phyloP scores from a whole-genome alignment of 345 rosid species.

The Acer campestre region DNA sequence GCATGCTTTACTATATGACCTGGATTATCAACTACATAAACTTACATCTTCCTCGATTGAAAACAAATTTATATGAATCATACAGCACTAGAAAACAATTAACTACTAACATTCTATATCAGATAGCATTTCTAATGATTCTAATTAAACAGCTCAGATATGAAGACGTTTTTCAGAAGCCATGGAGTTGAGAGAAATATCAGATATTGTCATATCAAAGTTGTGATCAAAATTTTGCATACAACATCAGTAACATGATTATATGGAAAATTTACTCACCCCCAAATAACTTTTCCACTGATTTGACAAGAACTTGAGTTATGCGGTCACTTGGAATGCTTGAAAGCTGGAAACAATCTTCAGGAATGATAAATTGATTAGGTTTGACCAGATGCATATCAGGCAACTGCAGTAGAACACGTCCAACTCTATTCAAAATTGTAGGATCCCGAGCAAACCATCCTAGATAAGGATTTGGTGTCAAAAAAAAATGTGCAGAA shows the following conservation, averaged over 20 bases:
- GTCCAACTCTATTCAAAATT: constrained; percentile 66
- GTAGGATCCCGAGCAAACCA: constrained; percentile 89
- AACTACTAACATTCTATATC: background rate
- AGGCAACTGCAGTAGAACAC: constrained; percentile 55
- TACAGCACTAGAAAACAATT: background rate
- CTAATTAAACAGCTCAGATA: background rate
- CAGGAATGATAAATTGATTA: constrained; percentile 56
- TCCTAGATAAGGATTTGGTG: constrained; percentile 43
- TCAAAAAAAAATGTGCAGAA: constrained; percentile 11
- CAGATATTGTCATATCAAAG: background rate
- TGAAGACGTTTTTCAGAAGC: background rate
- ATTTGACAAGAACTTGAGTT: constrained; percentile 50
- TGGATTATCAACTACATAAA: constrained; percentile 23
- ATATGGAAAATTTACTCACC: constrained; percentile 38
- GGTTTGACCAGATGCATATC: constrained; percentile 35
- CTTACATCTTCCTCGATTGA: background rate
- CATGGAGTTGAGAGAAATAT: background rate
- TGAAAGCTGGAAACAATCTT: constrained; percentile 72
- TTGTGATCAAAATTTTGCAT: background rate
- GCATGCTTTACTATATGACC: constrained; percentile 52
- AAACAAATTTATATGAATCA: background rate
- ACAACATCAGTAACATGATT: background rate
- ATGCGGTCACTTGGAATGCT: constrained; percentile 56
- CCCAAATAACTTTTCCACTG: constrained; percentile 62
- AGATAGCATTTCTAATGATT: background rate